Base-by-base conservation (phyloP, 2,329 filamentous ascomycete genomes). In the Pseudocercospora cruenta region DNA sequence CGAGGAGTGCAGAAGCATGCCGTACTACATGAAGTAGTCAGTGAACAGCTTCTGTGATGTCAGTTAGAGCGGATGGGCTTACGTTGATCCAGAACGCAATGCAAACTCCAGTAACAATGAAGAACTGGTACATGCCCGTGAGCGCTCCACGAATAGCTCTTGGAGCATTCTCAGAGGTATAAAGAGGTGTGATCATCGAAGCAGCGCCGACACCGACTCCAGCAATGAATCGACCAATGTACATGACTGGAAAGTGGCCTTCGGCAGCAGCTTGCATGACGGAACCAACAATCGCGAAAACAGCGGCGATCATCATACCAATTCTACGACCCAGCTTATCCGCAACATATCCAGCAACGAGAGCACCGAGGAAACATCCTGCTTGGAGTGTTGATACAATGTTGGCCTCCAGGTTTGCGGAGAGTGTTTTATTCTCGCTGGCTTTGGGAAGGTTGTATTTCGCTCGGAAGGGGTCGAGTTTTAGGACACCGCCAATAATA, bases 351-450 rank as follows among this genome's bases (percentile, higher is more conserved):
- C 91, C 91, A 45, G 91, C 87, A 12, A 88, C 77, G 22, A 95
- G 82, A 31, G 92, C 85, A 45, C 92, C 92, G 62, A 92, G 80
- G 70, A 92, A 89, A 31, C 92, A 95, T 57, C 92, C 69, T 10
- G 69, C 69, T 49, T 91, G 94, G 49, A 96, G 84, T 70, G 96
- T 94, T 16, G 91, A 90, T 58, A 95, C 91, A 65, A 94, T 90
- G 68, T 71, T 71, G 26, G 69, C 69, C 61, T 71, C 69, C 43
- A 71, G 64, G 36, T 71, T 71, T 16, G 69, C 69, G 12, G 69
- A 71, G 1, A 71, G 60, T 0, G 61, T 65, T 16, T 55, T 55
- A 43, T 71, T 73, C 24, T 76, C 73, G 5, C 53, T 62, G 0
- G 71, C 62, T 6, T 67, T 70, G 1, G 80, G 75, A 5, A 89